Percentiles rank a stretch among this genome's conserved stretches.
Evolutionary conservation across 768 basidiomycete species (phyloP).

Genomic region (Auricularia auricula-judae): DNA sequence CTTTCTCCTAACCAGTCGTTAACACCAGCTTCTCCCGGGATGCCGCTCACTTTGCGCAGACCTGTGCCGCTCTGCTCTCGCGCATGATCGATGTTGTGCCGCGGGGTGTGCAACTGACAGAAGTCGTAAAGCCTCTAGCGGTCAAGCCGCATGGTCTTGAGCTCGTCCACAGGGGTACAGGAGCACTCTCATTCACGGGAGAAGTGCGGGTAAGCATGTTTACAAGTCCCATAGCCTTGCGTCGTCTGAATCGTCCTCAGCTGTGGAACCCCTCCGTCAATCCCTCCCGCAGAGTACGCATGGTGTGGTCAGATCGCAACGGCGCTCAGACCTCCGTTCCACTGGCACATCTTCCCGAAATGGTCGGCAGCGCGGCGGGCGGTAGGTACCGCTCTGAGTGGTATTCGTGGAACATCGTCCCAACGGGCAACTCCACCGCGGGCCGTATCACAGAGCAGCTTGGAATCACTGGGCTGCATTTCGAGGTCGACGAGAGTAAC

Average conservation of each 20-base stretch:
- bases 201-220: background rate
- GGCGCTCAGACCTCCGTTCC: background rate
- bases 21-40: conserved; percentile 18
- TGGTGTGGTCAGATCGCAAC: background rate
- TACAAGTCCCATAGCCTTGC: too few species aligned
- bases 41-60: conserved; percentile 24
- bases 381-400: background rate
- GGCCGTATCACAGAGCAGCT: background rate
- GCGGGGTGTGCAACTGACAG: conserved; percentile 30
- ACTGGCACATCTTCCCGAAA: background rate
- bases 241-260: background rate
- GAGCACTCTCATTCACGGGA: background rate
- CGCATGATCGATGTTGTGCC: conserved; percentile 42
- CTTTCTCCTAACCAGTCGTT: background rate
- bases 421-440: background rate
- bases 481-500: background rate
- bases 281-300: background rate
- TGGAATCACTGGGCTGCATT: background rate
- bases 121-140: conserved; percentile 16
- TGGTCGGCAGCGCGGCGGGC: background rate
- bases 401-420: background rate
- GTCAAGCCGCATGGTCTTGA: background rate
- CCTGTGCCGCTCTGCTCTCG: conserved; percentile 29
- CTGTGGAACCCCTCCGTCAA: background rate
- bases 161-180: background rate